Conservation (phyloP, 2,329 filamentous ascomycete genomes). For the Ophiostoma australiae region DNA sequence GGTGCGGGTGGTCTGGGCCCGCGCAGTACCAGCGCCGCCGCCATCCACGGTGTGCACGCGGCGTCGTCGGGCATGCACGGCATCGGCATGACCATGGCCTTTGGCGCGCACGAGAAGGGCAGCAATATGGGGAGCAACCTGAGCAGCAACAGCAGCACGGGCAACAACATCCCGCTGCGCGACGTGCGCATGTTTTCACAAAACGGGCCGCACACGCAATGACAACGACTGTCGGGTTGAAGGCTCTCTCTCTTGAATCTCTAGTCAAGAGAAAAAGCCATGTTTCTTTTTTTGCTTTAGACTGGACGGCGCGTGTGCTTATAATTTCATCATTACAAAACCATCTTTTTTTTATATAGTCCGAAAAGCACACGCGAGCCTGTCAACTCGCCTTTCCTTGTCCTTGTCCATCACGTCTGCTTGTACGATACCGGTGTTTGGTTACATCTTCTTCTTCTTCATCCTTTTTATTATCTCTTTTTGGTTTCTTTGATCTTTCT, state of each 20-base stretch:
- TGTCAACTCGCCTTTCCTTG: conserved; percentile 5
- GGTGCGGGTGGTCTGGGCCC: neutral
- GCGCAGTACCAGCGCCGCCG: neutral
- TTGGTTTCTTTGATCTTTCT: neutral
- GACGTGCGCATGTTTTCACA: conserved; percentile 41
- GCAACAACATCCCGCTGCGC: conserved; percentile 47
- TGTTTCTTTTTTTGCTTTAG: conserved; percentile 1
- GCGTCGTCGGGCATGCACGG: conserved; percentile 18
- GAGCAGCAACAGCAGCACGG: conserved; percentile 47
- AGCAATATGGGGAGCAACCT: conserved; percentile 43
- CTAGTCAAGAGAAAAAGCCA: neutral
- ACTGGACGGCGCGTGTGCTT: neutral
- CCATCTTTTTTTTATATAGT: neutral
- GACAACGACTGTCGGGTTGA: conserved; percentile 28
- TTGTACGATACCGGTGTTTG: conserved; percentile 7
- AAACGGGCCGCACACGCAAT: conserved; percentile 25
- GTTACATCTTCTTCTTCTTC: neutral
- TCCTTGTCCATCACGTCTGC: neutral
- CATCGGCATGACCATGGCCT: conserved; percentile 21
- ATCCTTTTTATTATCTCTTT: neutral
- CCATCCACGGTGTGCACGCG: neutral
- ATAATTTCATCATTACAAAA: neutral
- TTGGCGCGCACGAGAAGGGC: conserved; percentile 43
- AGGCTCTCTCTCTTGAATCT: neutral
- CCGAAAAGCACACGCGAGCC: conserved; percentile 1